Evolutionary conservation across 192 early-diverging fungal genomes (phyloP).

Genomic region (Physocladia obscura): DNA sequence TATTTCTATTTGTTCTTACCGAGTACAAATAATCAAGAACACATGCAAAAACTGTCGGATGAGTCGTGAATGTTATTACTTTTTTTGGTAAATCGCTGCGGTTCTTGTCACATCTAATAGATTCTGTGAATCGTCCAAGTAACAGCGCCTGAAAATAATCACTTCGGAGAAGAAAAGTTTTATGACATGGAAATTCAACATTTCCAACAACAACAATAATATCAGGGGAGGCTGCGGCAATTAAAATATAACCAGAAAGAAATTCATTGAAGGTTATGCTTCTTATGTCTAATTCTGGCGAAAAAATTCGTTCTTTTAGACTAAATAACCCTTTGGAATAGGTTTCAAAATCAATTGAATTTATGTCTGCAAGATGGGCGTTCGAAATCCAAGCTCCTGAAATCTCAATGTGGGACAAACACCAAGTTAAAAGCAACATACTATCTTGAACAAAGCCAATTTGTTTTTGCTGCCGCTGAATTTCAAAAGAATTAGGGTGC

Average conservation of each 20-base stretch:
- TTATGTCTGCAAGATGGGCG: too few species aligned
- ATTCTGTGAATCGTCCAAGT: conserved; percentile 40
- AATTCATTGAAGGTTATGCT: too few species aligned
- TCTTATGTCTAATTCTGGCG: too few species aligned
- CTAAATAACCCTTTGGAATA: too few species aligned
- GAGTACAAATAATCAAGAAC: conserved; percentile 52
- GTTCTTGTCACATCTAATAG: conserved; percentile 1
- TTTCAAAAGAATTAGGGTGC: too few species aligned
- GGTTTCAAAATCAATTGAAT: too few species aligned
- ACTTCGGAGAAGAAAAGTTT: conserved; percentile 38
- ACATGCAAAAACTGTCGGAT: conserved; percentile 30
- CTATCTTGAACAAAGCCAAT: too few species aligned
- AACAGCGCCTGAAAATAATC: conserved; percentile 50
- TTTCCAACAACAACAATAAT: conserved; percentile 36
- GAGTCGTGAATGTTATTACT: conserved; percentile 1
- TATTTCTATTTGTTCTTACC: conserved; percentile 32
- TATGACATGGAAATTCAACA: conserved; percentile 45
- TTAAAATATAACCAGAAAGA: neutral
- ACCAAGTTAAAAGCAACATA: too few species aligned
- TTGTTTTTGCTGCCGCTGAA: too few species aligned
- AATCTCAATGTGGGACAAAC: too few species aligned
- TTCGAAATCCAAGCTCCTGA: too few species aligned
- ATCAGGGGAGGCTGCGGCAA: conserved; percentile 35
- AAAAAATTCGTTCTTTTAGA: too few species aligned
- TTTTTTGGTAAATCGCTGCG: neutral